Conservation (phyloP, 345 rosid genomes). For the Populus alba region DNA sequence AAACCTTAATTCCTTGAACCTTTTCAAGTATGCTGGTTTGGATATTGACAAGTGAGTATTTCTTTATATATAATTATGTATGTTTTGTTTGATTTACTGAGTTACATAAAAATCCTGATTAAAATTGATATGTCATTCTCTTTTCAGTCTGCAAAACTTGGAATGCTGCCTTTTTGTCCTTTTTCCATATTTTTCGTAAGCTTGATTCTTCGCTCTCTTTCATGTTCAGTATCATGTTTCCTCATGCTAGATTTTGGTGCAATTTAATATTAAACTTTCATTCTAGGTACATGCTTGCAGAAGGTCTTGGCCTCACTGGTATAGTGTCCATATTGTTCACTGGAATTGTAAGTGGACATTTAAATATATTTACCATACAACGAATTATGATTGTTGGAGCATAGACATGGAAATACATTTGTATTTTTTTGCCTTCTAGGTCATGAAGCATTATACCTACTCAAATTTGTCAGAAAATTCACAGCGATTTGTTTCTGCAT, state of each 20-base stretch:
- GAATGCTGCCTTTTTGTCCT: conserved; percentile 98
- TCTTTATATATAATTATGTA: background rate
- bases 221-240: conserved; percentile 4
- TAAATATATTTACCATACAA: background rate
- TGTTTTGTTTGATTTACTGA: conserved; percentile 3
- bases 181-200: conserved; percentile 95
- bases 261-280: conserved; percentile 8
- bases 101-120: background rate
- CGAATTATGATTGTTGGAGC: conserved; percentile 6
- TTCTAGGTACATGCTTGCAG: conserved; percentile 95
- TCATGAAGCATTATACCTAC: conserved; percentile 94
- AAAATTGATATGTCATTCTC: conserved; percentile 5
- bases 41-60: conserved; percentile 93
- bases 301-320: conserved; percentile 99
- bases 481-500: conserved; percentile 85
- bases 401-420: conserved; percentile 8
- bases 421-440: conserved; percentile 32
- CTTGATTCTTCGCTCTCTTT: conserved; percentile 13
- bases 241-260: background rate
- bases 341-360: conserved; percentile 69
- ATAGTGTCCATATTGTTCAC: conserved; percentile 95
- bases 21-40: conserved; percentile 96
- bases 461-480: conserved; percentile 92
- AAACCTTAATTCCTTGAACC: conserved; percentile 82
- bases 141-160: conserved; percentile 87